phyloP scores from a whole-genome alignment of 352 stramenopile genomes.

The Achlya hypogyna region DNA sequence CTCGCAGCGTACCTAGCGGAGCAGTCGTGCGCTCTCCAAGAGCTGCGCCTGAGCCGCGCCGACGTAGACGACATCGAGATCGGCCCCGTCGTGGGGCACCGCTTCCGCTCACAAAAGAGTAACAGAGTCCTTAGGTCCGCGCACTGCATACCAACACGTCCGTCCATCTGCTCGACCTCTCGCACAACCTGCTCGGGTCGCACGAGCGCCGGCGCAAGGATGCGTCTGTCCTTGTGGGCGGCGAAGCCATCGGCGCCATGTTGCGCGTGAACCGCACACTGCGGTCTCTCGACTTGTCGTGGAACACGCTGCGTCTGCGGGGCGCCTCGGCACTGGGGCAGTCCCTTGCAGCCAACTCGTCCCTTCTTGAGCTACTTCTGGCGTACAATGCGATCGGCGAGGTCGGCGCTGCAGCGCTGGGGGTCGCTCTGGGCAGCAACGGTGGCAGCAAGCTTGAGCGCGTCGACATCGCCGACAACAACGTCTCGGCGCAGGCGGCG shows the following conservation, averaged over 20 bases:
- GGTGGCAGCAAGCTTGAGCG: constrained; percentile 29
- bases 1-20: constrained; percentile 51
- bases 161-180: constrained; percentile 59
- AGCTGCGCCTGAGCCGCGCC: constrained; percentile 49
- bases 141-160: constrained; percentile 64
- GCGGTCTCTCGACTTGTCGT: constrained; percentile 65
- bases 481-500: constrained; percentile 52
- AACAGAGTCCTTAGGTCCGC: not conserved
- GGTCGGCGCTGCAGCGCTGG: constrained; percentile 46
- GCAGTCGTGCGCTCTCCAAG: constrained; percentile 44
- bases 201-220: constrained; percentile 64
- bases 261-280: constrained; percentile 73
- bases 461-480: constrained; percentile 59
- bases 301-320: constrained; percentile 74
- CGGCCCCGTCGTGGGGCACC: constrained; percentile 37
- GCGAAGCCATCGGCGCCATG: constrained; percentile 75
- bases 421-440: constrained; percentile 48
- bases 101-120: not conserved
- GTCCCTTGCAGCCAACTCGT: constrained; percentile 47
- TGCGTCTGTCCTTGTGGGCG: constrained; percentile 66
- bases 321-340: constrained; percentile 47
- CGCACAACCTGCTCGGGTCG: constrained; percentile 72
- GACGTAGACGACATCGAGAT: constrained; percentile 78
- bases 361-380: constrained; percentile 51
- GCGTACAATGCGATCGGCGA: constrained; percentile 69